Evolutionary conservation across 441 rosid species (phyloP).

Genomic region (Populus hybrid): DNA sequence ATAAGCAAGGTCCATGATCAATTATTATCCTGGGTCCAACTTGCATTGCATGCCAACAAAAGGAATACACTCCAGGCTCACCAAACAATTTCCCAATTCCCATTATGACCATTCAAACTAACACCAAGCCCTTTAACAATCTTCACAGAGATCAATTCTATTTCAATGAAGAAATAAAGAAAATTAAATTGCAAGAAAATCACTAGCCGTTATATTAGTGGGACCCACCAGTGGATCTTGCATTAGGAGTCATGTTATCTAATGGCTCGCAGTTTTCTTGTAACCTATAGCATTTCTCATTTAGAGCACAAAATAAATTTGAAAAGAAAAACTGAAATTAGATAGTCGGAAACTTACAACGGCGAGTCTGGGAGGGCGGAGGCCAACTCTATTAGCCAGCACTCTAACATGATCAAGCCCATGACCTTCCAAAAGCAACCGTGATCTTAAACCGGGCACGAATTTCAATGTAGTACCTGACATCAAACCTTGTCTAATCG

Average conservation of each 20-base stretch:
- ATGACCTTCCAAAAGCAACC: constrained; percentile 33
- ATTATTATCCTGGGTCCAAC: neutral
- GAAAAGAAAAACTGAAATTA: neutral
- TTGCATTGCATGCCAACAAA: neutral
- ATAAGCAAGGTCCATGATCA: neutral
- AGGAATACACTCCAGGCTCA: neutral
- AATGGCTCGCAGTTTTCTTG: neutral
- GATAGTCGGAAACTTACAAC: constrained; percentile 56
- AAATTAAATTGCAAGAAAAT: neutral
- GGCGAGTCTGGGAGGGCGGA: constrained; percentile 85
- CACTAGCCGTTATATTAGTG: neutral
- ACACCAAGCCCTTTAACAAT: no score
- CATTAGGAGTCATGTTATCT: neutral
- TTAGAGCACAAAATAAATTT: neutral
- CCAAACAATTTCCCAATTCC: neutral
- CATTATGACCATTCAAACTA: no score
- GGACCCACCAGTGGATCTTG: neutral
- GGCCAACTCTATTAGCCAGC: constrained; percentile 49
- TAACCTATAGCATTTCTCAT: neutral
- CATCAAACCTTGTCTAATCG: constrained; percentile 42
- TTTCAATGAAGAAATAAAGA: no score
- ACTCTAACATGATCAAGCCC: constrained; percentile 57
- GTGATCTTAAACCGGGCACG: constrained; percentile 36
- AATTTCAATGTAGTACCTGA: constrained; percentile 72
- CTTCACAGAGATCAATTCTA: no score